phyloP scores from a whole-genome alignment of 192 early-diverging fungal genomes.

The Backusella liffmaniae region DNA sequence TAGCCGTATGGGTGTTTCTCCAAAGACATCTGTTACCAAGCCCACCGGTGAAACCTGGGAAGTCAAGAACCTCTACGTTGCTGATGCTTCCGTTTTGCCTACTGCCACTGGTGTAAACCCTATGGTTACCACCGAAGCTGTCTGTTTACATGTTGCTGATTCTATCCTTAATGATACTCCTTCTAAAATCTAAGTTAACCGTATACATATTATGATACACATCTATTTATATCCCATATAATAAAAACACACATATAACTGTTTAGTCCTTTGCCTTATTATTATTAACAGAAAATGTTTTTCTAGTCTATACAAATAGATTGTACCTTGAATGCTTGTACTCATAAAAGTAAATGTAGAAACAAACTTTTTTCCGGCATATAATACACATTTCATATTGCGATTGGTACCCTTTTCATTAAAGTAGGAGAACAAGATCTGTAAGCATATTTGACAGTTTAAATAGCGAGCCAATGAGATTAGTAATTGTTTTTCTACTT shows the following conservation, averaged over 20 bases:
- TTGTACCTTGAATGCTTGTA: too few relatives aligned
- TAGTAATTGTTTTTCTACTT: background rate
- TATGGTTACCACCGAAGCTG: slow-evolving; percentile 46
- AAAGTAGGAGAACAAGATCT: background rate
- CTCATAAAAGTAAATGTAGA: too few relatives aligned
- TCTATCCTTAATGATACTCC: slow-evolving; percentile 16
- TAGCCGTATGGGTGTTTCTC: slow-evolving; percentile 63
- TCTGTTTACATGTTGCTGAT: slow-evolving; percentile 36
- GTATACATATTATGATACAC: background rate
- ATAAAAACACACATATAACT: background rate
- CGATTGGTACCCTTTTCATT: too few relatives aligned
- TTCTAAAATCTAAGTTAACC: slow-evolving; percentile 4
- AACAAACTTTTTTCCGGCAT: too few relatives aligned
- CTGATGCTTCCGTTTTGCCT: slow-evolving; percentile 71
- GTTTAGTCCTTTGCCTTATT: background rate
- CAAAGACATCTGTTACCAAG: slow-evolving; percentile 54
- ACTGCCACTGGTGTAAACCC: slow-evolving; percentile 73
- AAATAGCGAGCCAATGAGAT: background rate
- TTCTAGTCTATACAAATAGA: too few relatives aligned
- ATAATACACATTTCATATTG: too few relatives aligned
- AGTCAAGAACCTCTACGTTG: slow-evolving; percentile 68
- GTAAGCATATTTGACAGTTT: background rate
- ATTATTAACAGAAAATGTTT: background rate
- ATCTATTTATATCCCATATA: background rate
- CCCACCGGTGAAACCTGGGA: slow-evolving; percentile 75